Percentiles rank a stretch among this genome's conserved stretches.
These are phyloP conservation scores for Puccinia coronata DNA, from an alignment of 1,284 basidiomycete species.

Conservation along the genomic window DNA sequence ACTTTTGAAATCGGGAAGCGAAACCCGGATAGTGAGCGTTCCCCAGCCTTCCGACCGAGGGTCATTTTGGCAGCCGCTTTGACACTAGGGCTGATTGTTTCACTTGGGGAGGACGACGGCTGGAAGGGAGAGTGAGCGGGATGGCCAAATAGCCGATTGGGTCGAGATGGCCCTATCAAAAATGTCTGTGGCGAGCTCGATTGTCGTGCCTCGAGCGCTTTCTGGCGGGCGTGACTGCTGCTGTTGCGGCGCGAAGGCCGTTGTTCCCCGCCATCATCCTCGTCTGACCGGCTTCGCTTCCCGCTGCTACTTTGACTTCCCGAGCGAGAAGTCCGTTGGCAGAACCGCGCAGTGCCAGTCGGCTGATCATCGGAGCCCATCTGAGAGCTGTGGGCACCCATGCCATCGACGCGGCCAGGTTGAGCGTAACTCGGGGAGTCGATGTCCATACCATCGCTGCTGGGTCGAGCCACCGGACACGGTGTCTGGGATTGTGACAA, in stretches of 20 bases:
- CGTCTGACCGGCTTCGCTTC: conserved; percentile 46
- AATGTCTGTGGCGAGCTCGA: background rate
- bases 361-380: conserved; percentile 6
- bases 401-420: background rate
- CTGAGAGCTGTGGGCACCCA: background rate
- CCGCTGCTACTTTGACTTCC: conserved; percentile 44
- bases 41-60: conserved; percentile 41
- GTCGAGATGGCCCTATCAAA: background rate
- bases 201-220: background rate
- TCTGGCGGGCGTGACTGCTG: background rate
- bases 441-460: conserved; percentile 41
- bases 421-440: conserved; percentile 26
- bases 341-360: background rate
- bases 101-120: conserved; percentile 25
- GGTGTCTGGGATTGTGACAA: background rate
- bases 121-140: background rate
- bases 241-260: background rate
- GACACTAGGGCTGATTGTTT: conserved; percentile 34
- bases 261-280: conserved; percentile 18
- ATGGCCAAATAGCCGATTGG: background rate
- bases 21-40: conserved; percentile 43
- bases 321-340: conserved; percentile 7
- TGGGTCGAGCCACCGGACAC: background rate
- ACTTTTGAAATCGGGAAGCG: conserved; percentile 28
- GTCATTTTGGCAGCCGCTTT: conserved; percentile 44